Evolutionary conservation across 305 asterid genomes (phyloP).

Genomic region (Solanum hybrid): DNA sequence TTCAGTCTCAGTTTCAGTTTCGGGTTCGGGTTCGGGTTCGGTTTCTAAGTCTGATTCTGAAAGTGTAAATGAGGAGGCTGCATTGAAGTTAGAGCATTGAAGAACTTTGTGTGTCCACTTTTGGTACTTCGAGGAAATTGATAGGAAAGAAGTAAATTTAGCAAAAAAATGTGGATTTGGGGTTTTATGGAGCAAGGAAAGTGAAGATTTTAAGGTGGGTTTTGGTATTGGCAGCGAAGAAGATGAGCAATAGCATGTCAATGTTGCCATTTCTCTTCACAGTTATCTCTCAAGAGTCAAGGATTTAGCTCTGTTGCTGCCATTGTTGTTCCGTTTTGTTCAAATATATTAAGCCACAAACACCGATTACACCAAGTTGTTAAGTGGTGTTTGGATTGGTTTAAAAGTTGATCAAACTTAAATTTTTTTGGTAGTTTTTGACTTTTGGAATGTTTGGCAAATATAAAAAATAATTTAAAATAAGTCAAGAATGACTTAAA

Average conservation of each 20-base stretch:
- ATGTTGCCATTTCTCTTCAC: not conserved
- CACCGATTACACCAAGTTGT: not conserved
- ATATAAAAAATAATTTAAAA: too few relatives aligned
- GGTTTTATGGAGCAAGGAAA: not conserved
- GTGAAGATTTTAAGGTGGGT: slow-evolving; percentile 1
- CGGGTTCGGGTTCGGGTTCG: not conserved
- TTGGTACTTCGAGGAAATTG: not conserved
- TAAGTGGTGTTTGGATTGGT: too few relatives aligned
- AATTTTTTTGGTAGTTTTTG: too few relatives aligned
- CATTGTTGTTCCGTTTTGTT: not conserved
- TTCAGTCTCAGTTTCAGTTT: slow-evolving; percentile 17
- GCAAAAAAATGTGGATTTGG: slow-evolving; percentile 4
- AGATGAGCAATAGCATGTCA: not conserved
- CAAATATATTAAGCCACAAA: not conserved
- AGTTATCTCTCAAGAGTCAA: not conserved
- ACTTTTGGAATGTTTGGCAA: too few relatives aligned
- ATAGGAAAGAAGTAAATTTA: not conserved
- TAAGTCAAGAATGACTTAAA: too few relatives aligned
- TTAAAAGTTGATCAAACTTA: too few relatives aligned
- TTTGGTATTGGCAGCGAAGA: not conserved
- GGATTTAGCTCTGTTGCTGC: not conserved
- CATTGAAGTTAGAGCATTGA: slow-evolving; percentile 5
- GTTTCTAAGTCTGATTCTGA: slow-evolving; percentile 19
- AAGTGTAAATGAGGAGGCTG: not conserved
- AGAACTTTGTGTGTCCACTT: not conserved